These are phyloP conservation scores for Kodamaea sagamina DNA, from an alignment of 805 yeast genomes.

Conservation along the genomic window DNA sequence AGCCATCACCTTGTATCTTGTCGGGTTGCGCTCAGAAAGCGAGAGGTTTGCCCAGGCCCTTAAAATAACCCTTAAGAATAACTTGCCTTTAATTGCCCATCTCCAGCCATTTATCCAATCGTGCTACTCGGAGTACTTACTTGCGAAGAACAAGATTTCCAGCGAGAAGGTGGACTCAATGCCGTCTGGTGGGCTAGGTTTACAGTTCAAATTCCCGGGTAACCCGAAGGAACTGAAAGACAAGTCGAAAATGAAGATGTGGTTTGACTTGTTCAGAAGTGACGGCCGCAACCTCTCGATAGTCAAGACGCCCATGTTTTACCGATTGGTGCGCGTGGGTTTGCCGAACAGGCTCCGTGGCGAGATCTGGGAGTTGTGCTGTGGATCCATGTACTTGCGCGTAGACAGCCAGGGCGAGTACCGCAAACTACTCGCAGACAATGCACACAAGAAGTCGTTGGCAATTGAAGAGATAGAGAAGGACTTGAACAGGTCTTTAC, in stretches of 20 bases:
- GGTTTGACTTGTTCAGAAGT: constrained; percentile 87
- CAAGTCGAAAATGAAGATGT: constrained; percentile 80
- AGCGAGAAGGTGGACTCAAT: constrained; percentile 49
- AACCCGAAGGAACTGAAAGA: constrained; percentile 76
- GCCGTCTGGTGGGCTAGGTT: constrained; percentile 86
- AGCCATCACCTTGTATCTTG: constrained; percentile 65
- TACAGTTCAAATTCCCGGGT: constrained; percentile 85
- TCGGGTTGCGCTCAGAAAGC: constrained; percentile 76
- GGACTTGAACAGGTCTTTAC: constrained; percentile 89
- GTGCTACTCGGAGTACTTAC: constrained; percentile 81
- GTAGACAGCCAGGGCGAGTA: constrained; percentile 65
- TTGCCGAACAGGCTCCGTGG: constrained; percentile 94
- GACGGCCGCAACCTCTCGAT: constrained; percentile 85
- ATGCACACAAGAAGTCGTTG: constrained; percentile 64
- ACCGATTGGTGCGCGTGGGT: constrained; percentile 84
- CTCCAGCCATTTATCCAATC: constrained; percentile 67
- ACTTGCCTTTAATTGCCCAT: constrained; percentile 59
- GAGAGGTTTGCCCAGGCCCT: constrained; percentile 76
- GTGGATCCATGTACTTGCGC: constrained; percentile 81
- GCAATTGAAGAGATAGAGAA: constrained; percentile 97
- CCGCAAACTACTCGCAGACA: constrained; percentile 54
- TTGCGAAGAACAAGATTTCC: constrained; percentile 57
- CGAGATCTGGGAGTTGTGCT: constrained; percentile 91
- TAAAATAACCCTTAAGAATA: constrained; percentile 60
- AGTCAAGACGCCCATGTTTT: constrained; percentile 72